Evolutionary conservation across 2,329 filamentous ascomycete species (phyloP).

Genomic region (Hypocrella siamensis): DNA sequence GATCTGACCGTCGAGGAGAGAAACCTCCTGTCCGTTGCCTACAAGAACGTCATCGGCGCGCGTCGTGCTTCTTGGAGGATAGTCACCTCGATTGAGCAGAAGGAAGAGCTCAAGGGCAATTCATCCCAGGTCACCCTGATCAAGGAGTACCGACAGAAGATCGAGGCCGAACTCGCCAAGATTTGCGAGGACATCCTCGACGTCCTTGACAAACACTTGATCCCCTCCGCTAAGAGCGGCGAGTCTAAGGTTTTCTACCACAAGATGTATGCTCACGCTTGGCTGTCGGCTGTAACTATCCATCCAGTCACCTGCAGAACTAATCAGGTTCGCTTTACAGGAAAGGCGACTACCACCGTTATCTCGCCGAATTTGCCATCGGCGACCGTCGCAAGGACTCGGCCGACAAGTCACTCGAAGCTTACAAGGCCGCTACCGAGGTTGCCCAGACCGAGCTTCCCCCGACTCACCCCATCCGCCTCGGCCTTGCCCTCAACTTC

Average conservation of each 20-base stretch:
- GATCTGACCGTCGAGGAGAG: conserved; percentile 87
- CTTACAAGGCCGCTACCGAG: conserved; percentile 93
- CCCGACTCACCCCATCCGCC: conserved; percentile 93
- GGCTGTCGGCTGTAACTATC: background rate
- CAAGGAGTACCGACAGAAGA: conserved; percentile 98
- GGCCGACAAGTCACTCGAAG: conserved; percentile 86
- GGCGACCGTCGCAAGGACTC: conserved; percentile 92
- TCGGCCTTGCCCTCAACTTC: conserved; percentile 96
- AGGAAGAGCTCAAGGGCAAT: conserved; percentile 98
- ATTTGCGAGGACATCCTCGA: conserved; percentile 97
- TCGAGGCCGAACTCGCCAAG: conserved; percentile 89
- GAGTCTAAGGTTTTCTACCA: conserved; percentile 99
- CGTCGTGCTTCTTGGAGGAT: conserved; percentile 97
- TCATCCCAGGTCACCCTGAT: conserved; percentile 78
- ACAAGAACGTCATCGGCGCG: conserved; percentile 98
- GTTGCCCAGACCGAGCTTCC: conserved; percentile 96
- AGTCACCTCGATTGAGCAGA: conserved; percentile 96
- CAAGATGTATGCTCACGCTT: conserved; percentile 60
- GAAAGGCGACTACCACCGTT: conserved; percentile 99
- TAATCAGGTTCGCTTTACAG: conserved; percentile 26
- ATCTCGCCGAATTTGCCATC: conserved; percentile 91
- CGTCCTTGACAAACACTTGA: conserved; percentile 85
- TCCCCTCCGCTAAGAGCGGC: conserved; percentile 83
- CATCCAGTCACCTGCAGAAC: background rate
- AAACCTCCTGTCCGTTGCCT: conserved; percentile 92